A percentile compares a stretch with the other conserved stretches of the same genome.
These are phyloP conservation scores for Catharanthus roseus DNA, from an alignment of 257 asterid genomes.

Conservation along the genomic window DNA sequence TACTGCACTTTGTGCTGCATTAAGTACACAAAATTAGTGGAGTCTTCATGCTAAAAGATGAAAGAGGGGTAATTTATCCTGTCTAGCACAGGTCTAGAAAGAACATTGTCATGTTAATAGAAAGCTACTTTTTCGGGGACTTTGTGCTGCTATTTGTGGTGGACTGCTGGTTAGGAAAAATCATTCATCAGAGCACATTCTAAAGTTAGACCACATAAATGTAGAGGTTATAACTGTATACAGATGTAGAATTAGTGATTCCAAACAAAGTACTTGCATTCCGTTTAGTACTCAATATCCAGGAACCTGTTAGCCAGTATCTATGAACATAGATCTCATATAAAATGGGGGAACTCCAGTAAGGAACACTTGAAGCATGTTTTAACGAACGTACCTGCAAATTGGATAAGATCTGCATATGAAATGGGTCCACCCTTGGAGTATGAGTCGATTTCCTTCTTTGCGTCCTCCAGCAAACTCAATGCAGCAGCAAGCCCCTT, in stretches of 20 bases:
- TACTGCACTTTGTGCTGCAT: conserved; percentile 91
- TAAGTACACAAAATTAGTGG: conserved; percentile 6
- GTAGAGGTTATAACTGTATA: background rate
- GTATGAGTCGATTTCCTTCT: conserved; percentile 77
- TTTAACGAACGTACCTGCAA: conserved; percentile 48
- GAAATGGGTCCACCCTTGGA: conserved; percentile 86
- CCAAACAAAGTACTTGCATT: background rate
- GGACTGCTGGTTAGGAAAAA: background rate
- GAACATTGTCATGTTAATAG: background rate
- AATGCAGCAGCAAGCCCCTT: conserved; percentile 63
- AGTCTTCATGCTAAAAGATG: conserved; percentile 3
- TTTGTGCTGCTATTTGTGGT: background rate
- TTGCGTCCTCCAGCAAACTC: conserved; percentile 62
- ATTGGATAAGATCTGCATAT: conserved; percentile 84
- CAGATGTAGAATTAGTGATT: background rate
- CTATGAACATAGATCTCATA: background rate
- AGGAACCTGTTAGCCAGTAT: background rate
- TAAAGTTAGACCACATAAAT: background rate
- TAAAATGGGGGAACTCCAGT: background rate
- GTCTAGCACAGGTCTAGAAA: background rate
- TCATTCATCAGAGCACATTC: background rate
- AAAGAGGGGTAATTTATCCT: background rate
- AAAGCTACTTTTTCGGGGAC: background rate
- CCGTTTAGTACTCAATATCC: background rate
- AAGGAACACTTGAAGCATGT: background rate